Conservation (phyloP, 202 grass and related monocot genomes). For the Digitaria exilis region DNA sequence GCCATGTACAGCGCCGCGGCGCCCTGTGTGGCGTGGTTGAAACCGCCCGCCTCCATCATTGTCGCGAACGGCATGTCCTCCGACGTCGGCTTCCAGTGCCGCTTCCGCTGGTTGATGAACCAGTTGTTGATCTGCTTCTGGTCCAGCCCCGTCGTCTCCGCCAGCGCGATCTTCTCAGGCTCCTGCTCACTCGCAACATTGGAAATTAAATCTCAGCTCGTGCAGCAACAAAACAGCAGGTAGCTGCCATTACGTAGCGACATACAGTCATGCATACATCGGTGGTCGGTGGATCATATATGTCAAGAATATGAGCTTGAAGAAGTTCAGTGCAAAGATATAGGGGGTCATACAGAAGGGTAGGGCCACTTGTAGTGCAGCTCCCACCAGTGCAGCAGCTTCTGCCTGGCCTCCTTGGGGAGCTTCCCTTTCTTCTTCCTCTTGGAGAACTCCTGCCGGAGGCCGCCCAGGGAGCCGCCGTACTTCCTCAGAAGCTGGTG, state of each 20-base stretch:
- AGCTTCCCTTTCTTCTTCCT: constrained; percentile 95
- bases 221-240: too few relatives aligned
- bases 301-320: not conserved
- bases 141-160: constrained; percentile 86
- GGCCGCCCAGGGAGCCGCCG: constrained; percentile 72
- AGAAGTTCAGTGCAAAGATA: not conserved
- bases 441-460: constrained; percentile 88
- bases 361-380: constrained; percentile 98
- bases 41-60: constrained; percentile 54
- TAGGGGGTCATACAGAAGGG: constrained; percentile 66
- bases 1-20: constrained; percentile 51
- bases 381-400: constrained; percentile 92
- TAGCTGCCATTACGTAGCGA: not conserved
- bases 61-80: constrained; percentile 71
- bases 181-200: constrained; percentile 41
- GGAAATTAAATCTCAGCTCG: not conserved
- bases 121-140: too few relatives aligned
- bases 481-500: constrained; percentile 91
- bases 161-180: constrained; percentile 83
- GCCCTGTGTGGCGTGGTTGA: constrained; percentile 38
- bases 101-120: constrained; percentile 50
- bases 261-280: not conserved
- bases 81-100: constrained; percentile 86
- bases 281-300: not conserved
- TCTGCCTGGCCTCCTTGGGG: constrained; percentile 83